phyloP scores from a whole-genome alignment of 768 basidiomycete species.

The Mycena rebaudengoi region DNA sequence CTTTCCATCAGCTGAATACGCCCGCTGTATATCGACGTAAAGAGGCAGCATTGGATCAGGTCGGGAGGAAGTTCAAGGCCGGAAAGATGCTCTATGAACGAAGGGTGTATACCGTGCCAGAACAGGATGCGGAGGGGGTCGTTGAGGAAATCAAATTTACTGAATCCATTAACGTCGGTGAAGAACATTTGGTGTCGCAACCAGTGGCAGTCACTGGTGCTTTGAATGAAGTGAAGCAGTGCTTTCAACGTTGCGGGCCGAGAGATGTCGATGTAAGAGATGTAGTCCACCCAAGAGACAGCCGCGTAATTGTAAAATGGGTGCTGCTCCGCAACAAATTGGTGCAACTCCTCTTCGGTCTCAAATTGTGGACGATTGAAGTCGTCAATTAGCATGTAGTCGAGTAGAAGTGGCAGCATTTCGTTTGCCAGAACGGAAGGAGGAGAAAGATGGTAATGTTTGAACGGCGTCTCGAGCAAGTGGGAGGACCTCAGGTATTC shows the following conservation, averaged over 20 bases:
- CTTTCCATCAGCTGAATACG: no score
- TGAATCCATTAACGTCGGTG: no score
- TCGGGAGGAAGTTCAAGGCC: neutral
- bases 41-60: neutral
- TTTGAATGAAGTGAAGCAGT: neutral
- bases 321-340: neutral
- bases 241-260: neutral
- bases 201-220: no score
- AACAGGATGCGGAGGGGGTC: neutral
- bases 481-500: neutral
- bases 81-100: neutral
- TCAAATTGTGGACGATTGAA: neutral
- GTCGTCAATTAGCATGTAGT: neutral
- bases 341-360: neutral
- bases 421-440: neutral
- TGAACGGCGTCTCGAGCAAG: neutral
- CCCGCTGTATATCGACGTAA: no score
- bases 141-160: no score
- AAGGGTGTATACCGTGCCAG: neutral
- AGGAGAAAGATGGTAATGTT: neutral
- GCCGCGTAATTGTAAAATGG: neutral
- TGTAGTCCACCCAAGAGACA: neutral
- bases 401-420: neutral
- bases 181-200: no score
- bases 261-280: neutral